Base-by-base conservation (phyloP, 2,329 filamentous ascomycete genomes). In the Chaetothyriales sp. region DNA sequence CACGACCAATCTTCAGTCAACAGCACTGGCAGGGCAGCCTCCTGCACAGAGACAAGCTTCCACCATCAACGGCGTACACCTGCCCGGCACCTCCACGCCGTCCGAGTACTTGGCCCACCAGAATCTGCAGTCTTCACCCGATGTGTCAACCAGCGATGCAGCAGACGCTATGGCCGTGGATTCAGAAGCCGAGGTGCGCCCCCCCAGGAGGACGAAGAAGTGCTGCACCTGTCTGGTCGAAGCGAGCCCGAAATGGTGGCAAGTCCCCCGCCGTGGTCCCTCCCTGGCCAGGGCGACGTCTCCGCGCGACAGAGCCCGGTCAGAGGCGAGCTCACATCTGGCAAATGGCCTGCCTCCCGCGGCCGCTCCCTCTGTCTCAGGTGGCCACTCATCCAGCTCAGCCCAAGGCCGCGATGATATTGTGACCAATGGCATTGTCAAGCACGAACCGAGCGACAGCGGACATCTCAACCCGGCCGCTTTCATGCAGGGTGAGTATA, bases 231-330 rank as follows among this genome's bases (percentile, higher is more conserved):
- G 70, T 56, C 60, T 65, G 8, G 64, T 67, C 10, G 60, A 61
- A 45, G 66, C 60, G 52, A 72, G 68, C 51, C 70, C 70, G 12
- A 64, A 64, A 54, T 88, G 84, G 84, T 84, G 83, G 75, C 70
- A 75, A 2, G 32, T 39, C 2, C 32, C 32, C 2, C 32, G 12
- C 2, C 32, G 15, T 12, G 8, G 32, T 15, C 32, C 32, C 32
- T 15, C 8, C 2, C 28, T n/a, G n/a, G n/a, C 8, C 28, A 32
- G 28, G 28, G 3, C 28, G 28, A 32, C 28, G 28, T 60, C 75
- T 57, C 36, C 48, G 59, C 49, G 28, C 52, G 32, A 52, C 25
- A 44, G 50, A 15, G 44, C 45, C 43, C 39, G 28, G 18, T 20
- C 49, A 50, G 48, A 51, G 26, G 18, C 25, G 9, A 42, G 42